A percentile compares a stretch with the other conserved stretches of the same genome.
Evolutionary conservation across 805 yeast species (phyloP).

Genomic region (Candida ortonii): DNA sequence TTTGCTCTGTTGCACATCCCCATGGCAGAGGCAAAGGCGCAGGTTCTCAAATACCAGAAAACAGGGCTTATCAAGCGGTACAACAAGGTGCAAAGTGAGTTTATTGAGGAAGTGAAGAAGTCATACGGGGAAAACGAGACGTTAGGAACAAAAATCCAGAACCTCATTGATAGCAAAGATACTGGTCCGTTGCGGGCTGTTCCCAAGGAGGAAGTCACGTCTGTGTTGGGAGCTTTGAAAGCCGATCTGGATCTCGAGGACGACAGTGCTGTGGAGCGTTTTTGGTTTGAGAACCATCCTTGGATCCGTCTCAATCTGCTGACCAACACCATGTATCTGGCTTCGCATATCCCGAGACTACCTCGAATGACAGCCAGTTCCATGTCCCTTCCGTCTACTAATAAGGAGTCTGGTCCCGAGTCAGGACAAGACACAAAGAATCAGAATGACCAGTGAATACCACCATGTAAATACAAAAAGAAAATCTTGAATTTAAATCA

Average conservation of each 20-base stretch:
- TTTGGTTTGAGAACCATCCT: conserved; percentile 22
- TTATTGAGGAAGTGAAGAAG: conserved; percentile 1
- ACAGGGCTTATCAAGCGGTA: conserved; percentile 11
- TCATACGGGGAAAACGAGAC: conserved; percentile 4
- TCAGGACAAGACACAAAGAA: too few relatives aligned
- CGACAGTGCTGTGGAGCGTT: conserved; percentile 9
- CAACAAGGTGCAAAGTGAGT: conserved; percentile 1
- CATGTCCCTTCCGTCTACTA: too few relatives aligned
- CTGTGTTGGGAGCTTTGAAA: conserved; percentile 11
- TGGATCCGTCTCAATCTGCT: conserved; percentile 19
- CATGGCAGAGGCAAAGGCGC: conserved; percentile 17
- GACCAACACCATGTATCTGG: conserved; percentile 18
- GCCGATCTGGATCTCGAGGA: conserved; percentile 13
- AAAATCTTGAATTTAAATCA: conserved; percentile 1
- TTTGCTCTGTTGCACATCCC: conserved; percentile 26
- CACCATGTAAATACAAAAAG: background rate
- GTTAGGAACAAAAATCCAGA: conserved; percentile 11
- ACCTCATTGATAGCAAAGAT: conserved; percentile 6
- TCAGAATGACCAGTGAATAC: too few relatives aligned
- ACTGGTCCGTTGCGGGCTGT: conserved; percentile 10
- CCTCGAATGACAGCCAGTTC: conserved; percentile 3
- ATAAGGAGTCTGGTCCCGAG: too few relatives aligned
- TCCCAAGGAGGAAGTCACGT: conserved; percentile 15
- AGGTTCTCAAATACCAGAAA: conserved; percentile 19
- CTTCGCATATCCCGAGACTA: conserved; percentile 16